Conservation (phyloP, 345 rosid species). For the Citrus hindsii region DNA sequence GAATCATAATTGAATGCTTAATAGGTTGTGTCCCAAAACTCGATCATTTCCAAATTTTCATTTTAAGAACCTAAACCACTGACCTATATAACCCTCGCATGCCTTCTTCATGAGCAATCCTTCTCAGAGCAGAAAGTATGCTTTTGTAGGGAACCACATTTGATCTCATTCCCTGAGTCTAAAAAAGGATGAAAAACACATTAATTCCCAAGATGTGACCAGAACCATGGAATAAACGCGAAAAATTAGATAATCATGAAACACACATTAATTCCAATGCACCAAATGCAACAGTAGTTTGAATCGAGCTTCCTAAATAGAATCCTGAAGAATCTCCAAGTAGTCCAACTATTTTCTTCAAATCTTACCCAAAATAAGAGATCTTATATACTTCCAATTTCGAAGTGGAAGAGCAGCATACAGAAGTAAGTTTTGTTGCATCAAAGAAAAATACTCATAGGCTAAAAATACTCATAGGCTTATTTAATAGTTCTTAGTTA, state of each 20-base stretch:
- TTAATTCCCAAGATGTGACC: background rate
- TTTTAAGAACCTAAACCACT: slow-evolving; percentile 17
- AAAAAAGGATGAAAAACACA: slow-evolving; percentile 18
- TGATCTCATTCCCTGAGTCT: slow-evolving; percentile 74
- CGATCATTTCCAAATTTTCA: background rate
- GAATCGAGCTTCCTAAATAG: background rate
- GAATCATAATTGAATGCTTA: background rate
- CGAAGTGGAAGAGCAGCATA: too few relatives aligned
- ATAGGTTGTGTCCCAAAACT: background rate
- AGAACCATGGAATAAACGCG: background rate
- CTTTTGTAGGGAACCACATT: slow-evolving; percentile 82
- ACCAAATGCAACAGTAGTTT: background rate
- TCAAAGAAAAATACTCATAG: background rate
- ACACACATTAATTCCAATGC: background rate
- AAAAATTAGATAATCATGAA: background rate
- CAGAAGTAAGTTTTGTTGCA: background rate
- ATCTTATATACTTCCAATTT: background rate
- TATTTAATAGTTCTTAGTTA: background rate
- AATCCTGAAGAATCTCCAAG: background rate
- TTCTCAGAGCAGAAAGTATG: slow-evolving; percentile 66
- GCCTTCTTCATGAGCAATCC: slow-evolving; percentile 86
- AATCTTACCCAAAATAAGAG: background rate
- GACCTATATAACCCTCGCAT: slow-evolving; percentile 88
- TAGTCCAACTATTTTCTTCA: background rate
- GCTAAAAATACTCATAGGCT: background rate